Conservation (phyloP, 1,284 basidiomycete genomes). For the Tilletia walkeri region DNA sequence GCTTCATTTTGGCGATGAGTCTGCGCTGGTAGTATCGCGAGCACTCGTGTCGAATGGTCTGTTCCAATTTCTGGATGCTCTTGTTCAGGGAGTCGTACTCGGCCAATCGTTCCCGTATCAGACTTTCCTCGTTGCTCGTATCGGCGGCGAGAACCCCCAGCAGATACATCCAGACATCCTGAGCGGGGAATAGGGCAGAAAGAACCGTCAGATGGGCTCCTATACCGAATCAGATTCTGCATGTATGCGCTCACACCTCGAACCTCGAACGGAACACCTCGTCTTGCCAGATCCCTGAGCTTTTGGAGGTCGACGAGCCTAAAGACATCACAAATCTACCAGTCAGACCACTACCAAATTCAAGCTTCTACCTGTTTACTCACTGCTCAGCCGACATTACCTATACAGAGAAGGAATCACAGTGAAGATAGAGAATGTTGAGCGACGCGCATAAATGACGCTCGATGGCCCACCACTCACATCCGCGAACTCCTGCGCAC, state of each 20-base stretch:
- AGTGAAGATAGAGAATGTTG: neutral
- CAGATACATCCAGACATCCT: conserved; percentile 22
- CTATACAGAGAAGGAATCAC: neutral
- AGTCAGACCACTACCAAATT: neutral
- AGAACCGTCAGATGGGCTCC: neutral
- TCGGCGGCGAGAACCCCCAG: conserved; percentile 15
- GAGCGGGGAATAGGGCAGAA: neutral
- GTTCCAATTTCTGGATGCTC: conserved; percentile 44
- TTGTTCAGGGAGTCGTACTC: conserved; percentile 50
- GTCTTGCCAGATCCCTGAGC: conserved; percentile 16
- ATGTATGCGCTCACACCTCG: conserved; percentile 6
- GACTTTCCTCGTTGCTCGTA: conserved; percentile 19
- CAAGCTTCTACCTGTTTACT: neutral
- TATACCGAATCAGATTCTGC: too few species aligned
- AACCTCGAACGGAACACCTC: conserved; percentile 18
- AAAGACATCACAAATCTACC: neutral
- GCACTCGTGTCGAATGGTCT: conserved; percentile 46
- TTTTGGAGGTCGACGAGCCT: conserved; percentile 22
- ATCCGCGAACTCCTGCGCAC: conserved; percentile 5
- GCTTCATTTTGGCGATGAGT: conserved; percentile 28
- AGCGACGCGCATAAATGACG: neutral
- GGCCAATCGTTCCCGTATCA: conserved; percentile 3
- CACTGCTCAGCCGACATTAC: conserved; percentile 5
- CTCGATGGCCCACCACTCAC: neutral
- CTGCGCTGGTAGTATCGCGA: conserved; percentile 49